These are phyloP conservation scores for Suillus fuscotomentosus DNA, from an alignment of 768 basidiomycete genomes.

Conservation along the genomic window DNA sequence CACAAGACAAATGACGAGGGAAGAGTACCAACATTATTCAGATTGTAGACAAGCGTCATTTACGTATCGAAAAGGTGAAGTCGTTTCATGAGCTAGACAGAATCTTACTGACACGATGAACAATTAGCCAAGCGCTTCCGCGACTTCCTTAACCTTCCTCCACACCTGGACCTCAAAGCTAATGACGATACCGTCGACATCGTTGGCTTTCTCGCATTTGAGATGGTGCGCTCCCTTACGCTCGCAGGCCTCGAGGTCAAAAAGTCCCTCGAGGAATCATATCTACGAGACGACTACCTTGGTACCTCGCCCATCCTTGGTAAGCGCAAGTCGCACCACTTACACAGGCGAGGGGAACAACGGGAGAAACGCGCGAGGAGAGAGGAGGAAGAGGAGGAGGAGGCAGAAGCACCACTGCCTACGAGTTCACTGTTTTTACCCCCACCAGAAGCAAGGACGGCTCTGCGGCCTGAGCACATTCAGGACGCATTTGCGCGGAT, in stretches of 20 bases:
- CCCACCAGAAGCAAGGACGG: constrained; percentile 77
- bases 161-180: constrained; percentile 83
- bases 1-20: constrained; percentile 92
- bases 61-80: constrained; percentile 90
- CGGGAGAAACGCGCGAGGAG: constrained; percentile 47
- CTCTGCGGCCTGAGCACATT: constrained; percentile 81
- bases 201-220: constrained; percentile 95
- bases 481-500: constrained; percentile 89
- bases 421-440: constrained; percentile 76
- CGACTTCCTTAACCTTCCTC: constrained; percentile 88
- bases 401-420: constrained; percentile 65
- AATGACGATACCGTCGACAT: constrained; percentile 96
- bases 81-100: neutral
- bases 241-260: constrained; percentile 86
- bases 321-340: constrained; percentile 59
- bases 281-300: constrained; percentile 62
- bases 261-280: constrained; percentile 71
- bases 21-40: constrained; percentile 96
- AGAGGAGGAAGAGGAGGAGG: constrained; percentile 51
- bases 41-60: constrained; percentile 97
- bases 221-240: constrained; percentile 93
- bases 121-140: constrained; percentile 85
- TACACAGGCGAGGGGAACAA: constrained; percentile 39
- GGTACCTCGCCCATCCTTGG: constrained; percentile 50
- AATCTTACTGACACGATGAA: neutral